These are phyloP conservation scores for Claviceps lovelessii DNA, from an alignment of 2,329 filamentous ascomycete species.

Conservation along the genomic window DNA sequence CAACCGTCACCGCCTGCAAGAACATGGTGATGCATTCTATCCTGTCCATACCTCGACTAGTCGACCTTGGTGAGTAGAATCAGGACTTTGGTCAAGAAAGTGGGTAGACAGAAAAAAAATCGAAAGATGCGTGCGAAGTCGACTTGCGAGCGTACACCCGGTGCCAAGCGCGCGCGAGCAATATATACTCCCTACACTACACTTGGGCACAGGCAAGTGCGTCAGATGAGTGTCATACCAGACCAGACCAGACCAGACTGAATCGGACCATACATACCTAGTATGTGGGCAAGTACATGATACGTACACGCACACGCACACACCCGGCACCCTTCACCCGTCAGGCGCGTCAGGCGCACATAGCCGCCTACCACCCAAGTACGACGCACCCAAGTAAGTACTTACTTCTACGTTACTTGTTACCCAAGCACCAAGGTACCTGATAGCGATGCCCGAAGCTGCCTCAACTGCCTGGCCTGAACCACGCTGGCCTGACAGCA, in stretches of 20 bases:
- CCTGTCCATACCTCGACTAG: background rate
- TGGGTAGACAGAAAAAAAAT: too few relatives aligned
- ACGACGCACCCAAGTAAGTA: too few relatives aligned
- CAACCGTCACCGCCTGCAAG: conserved; percentile 11
- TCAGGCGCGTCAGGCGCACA: background rate
- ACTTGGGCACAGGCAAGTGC: background rate
- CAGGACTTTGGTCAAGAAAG: background rate
- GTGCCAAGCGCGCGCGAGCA: background rate
- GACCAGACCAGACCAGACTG: background rate
- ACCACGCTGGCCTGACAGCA: background rate
- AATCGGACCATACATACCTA: background rate
- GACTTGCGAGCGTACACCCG: background rate
- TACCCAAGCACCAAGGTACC: too few relatives aligned
- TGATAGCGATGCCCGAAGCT: background rate
- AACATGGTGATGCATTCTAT: background rate
- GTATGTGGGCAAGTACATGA: too few relatives aligned
- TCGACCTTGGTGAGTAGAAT: background rate
- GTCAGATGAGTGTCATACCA: background rate
- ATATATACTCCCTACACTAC: background rate
- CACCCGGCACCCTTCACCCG: too few relatives aligned
- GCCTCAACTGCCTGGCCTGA: background rate
- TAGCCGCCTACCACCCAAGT: background rate
- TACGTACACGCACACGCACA: background rate
- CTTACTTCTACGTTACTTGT: too few relatives aligned
- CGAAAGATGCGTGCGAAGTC: background rate